Percentiles rank a stretch among this genome's conserved stretches.
Evolutionary conservation across 176 grass and related monocot genomes (phyloP).

Genomic region (Triticum timopheevii): DNA sequence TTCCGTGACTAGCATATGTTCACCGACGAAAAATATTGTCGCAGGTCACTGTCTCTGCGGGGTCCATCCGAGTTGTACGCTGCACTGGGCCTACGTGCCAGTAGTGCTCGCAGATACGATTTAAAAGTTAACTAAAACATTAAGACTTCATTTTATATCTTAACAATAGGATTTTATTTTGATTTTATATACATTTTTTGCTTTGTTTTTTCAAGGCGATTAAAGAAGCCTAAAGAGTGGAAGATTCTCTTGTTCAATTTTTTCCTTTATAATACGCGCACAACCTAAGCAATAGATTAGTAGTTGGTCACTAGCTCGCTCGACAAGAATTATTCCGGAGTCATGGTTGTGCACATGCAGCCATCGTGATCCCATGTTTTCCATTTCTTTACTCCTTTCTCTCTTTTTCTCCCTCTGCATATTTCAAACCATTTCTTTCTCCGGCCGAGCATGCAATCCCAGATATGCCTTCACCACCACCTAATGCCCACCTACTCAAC

Average conservation of each 20-base stretch:
- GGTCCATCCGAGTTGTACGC: not conserved
- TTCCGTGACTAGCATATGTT: not conserved
- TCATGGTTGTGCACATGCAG: constrained; percentile 34
- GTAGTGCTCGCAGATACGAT: not conserved
- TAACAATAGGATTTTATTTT: not conserved
- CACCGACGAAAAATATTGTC: not conserved
- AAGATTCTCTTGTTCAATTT: not conserved
- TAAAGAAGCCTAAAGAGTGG: constrained; percentile 7
- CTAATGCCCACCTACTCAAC: constrained; percentile 27
- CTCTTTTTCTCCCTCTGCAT: not conserved
- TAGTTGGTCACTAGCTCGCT: not conserved
- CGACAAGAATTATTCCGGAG: not conserved
- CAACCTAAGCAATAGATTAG: constrained; percentile 14
- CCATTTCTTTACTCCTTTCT: not conserved
- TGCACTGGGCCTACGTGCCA: not conserved
- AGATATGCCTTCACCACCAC: constrained; percentile 8
- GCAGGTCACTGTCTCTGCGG: not conserved
- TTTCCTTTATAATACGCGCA: not conserved
- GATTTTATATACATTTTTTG: not conserved
- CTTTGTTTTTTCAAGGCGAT: not conserved
- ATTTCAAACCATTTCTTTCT: not conserved
- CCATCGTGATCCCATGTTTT: constrained; percentile 54
- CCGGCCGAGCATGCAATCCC: constrained; percentile 19
- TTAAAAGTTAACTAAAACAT: not conserved
- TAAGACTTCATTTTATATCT: no score